Percentiles rank a stretch among this genome's conserved stretches.
phyloP scores from a whole-genome alignment of 495 filamentous ascomycete genomes.

The Hypoxylon cercidicola region DNA sequence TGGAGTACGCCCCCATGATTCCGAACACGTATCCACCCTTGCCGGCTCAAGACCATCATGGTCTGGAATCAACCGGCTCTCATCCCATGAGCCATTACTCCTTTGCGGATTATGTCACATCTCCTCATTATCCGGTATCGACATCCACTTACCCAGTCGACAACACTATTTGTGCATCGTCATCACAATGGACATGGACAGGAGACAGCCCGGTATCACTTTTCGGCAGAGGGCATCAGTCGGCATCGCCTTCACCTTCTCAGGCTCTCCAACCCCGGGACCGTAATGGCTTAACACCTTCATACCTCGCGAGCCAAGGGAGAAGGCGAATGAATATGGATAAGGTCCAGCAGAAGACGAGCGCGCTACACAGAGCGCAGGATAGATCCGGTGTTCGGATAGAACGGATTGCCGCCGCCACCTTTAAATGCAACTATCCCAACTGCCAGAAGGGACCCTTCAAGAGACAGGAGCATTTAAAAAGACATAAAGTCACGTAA shows the following conservation, averaged over 20 bases:
- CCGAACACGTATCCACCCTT: constrained; percentile 11
- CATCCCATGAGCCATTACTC: constrained; percentile 26
- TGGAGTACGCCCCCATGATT: constrained; percentile 30
- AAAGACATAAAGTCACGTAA: constrained; percentile 69
- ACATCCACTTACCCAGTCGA: constrained; percentile 23
- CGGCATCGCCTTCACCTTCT: constrained; percentile 36
- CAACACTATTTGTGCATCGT: constrained; percentile 16
- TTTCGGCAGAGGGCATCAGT: constrained; percentile 31
- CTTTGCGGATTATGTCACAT: constrained; percentile 31
- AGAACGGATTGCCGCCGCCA: constrained; percentile 37
- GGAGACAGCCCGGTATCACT: constrained; percentile 38
- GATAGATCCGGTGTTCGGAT: constrained; percentile 29
- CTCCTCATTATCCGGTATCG: constrained; percentile 28
- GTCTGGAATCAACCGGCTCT: constrained; percentile 15
- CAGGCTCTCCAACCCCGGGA: constrained; percentile 22
- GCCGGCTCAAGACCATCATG: constrained; percentile 23
- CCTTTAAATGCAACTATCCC: constrained; percentile 44
- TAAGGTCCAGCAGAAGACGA: constrained; percentile 47
- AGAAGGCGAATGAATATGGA: constrained; percentile 42
- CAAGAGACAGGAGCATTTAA: constrained; percentile 72
- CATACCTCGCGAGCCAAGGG: constrained; percentile 28
- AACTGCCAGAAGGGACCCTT: constrained; percentile 60
- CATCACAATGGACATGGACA: constrained; percentile 37
- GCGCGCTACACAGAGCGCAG: constrained; percentile 48
- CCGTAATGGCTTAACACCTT: constrained; percentile 25